Percentiles rank a stretch among this genome's conserved stretches.
phyloP scores from a whole-genome alignment of 2,329 filamentous ascomycete genomes.

The Botrytis galanthina region DNA sequence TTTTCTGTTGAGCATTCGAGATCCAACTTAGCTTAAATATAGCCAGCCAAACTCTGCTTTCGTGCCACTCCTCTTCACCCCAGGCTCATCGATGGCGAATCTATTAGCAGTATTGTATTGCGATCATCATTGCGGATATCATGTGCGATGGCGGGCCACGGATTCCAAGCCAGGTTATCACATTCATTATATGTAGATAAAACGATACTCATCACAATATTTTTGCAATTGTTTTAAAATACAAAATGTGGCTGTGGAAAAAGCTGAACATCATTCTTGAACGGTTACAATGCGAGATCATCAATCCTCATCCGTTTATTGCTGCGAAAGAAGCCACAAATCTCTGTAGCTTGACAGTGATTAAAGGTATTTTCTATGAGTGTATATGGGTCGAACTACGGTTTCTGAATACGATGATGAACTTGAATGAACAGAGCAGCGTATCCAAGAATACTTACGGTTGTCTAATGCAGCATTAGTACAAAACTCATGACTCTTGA shows the following conservation, averaged over 20 bases:
- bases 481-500: background rate
- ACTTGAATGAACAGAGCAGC: fast-evolving
- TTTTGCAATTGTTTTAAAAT: background rate
- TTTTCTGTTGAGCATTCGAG: background rate
- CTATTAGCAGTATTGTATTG: no score
- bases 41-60: no score
- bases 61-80: no score
- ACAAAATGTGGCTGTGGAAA: background rate
- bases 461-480: background rate
- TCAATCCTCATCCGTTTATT: background rate
- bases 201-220: background rate
- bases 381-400: background rate
- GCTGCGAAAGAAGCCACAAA: background rate
- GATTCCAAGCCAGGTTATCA: no score
- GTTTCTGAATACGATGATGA: background rate
- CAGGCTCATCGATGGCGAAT: no score
- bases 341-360: background rate
- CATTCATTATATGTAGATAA: background rate
- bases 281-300: background rate
- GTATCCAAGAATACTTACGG: background rate
- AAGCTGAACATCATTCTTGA: background rate
- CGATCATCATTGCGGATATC: no score
- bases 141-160: fast-evolving
- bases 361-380: background rate
- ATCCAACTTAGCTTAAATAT: background rate